Evolutionary conservation across 352 stramenopile genomes (phyloP), one percentile per base, ranked within the genome.

Genomic region (Phytophthora megakarya): DNA sequence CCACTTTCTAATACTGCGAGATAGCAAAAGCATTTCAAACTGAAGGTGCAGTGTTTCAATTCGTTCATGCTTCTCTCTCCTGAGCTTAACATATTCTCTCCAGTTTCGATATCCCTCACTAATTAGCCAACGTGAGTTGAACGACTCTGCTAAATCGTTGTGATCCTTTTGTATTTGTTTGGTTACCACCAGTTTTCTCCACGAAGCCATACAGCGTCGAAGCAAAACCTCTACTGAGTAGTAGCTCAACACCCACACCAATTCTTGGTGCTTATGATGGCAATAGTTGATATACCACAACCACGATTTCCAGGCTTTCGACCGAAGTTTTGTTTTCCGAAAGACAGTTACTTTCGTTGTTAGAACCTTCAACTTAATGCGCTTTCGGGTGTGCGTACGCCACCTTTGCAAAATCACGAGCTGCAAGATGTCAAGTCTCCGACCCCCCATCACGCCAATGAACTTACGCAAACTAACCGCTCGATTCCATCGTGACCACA

Each of bases 171-270:
- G 18, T 15, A 7, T 25, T 19, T 55, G 39, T 11, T 48, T 50
- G 52, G 48, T 46, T 3, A 13, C 25, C 5, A 74, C 23, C 8
- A 66, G 26, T 11, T 46, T 23, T 38, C 67, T 65, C 72, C 72
- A 77, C 8, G 56, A 54, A 4, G 1, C 9, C 9, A 77, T 42
- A 10, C 51, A 72, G 16, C 55, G 54, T 21, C 54, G 58, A 18
- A 76, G 69, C 11, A 78, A 37, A 28, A 81, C 51, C 5, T 64
- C 38, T 6, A 62, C 54, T 9, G 66, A 72, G 38, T 76, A 78
- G 30, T 76, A 74, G 11, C 56, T 61, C 3, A 78, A 30, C 10
- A 65, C 70, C 40, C 73, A 71, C 10, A 46, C 50, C 5, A 69
- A 18, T 40, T 58, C 57, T 8, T 78, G 46, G 7, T 76, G 61